Evolutionary conservation across 2,329 filamentous ascomycete species (phyloP).

Genomic region (Fusarium illudens): DNA sequence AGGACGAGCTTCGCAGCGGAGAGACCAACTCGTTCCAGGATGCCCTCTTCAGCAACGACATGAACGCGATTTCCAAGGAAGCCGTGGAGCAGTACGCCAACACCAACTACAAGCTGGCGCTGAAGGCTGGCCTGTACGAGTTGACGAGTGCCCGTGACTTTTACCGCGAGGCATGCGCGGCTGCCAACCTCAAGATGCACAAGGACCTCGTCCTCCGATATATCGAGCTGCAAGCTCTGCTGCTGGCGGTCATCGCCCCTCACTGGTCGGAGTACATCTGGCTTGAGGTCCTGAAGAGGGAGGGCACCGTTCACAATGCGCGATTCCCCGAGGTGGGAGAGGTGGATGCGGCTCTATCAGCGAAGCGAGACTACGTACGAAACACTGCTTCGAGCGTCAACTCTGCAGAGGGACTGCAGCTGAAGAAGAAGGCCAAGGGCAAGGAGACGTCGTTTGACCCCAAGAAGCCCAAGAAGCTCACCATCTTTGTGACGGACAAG

Average conservation of each 20-base stretch:
- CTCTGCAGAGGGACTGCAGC: constrained; percentile 81
- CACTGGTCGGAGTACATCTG: constrained; percentile 97
- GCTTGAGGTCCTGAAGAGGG: constrained; percentile 86
- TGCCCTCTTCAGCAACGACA: constrained; percentile 89
- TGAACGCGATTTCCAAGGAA: constrained; percentile 84
- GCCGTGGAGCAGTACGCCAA: constrained; percentile 79
- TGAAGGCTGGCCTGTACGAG: constrained; percentile 89
- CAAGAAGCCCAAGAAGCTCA: constrained; percentile 90
- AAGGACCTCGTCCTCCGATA: constrained; percentile 80
- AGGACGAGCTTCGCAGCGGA: constrained; percentile 75
- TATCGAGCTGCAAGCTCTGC: constrained; percentile 84
- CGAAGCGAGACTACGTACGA: constrained; percentile 84
- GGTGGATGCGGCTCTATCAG: constrained; percentile 72
- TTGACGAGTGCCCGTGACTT: constrained; percentile 87
- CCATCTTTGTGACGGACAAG: constrained; percentile 80
- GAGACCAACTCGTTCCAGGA: constrained; percentile 83
- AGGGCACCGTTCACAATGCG: constrained; percentile 79
- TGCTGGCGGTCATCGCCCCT: constrained; percentile 85
- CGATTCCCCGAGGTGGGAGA: constrained; percentile 65
- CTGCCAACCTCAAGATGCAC: constrained; percentile 86
- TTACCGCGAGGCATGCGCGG: constrained; percentile 84
- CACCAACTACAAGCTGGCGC: constrained; percentile 80
- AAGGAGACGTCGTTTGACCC: constrained; percentile 87
- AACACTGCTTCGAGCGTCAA: constrained; percentile 77
- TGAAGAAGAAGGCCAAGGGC: constrained; percentile 93